Evolutionary conservation across 2,329 filamentous ascomycete genomes (phyloP), one percentile per base, ranked within the genome.

Genomic region (Ophiostoma fasciatum): DNA sequence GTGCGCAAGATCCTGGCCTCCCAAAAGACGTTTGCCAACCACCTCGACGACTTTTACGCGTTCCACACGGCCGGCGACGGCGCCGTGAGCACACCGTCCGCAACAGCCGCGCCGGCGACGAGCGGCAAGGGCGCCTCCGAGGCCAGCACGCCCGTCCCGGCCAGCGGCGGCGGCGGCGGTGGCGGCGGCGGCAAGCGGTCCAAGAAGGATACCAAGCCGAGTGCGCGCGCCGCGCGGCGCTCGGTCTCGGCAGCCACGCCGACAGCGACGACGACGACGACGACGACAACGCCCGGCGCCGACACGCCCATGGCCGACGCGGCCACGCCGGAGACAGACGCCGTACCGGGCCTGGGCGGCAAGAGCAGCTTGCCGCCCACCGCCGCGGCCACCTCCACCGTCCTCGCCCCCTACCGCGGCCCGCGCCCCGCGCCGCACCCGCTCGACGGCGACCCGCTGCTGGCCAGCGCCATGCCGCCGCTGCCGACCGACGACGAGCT

Each of bases 21-120:
- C 19, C 79, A 84, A 51, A 84, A 88, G 60, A 84, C 80, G 4
- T 88, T 88, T 54, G 73, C 74, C 43, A 85, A 90, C 58, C 78
- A 88, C 53, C 66, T 88, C 31, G 79, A 82, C 46, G 82, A 90
- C 53, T 83, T 79, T 53, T 68, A 81, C 46, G 82, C 82, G 8
- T 60, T 74, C 47, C 53, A 55, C 33, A 34, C 30, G 26, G 9
- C 31, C 30, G 29, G 33, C 18, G 14, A 30, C 31, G 14, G 30
- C 25, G 7, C 10, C 17, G 12, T 12, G 23, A 28, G 23, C 7
- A 13, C 28, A 13, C 4, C 35, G 9, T n/a, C n/a, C n/a, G n/a
- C n/a, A 34, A 25, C 17, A n/a, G 38, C 50, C 40, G 42, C 47
- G 33, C 48, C 46, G 28, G 22, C 14, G n/a, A n/a, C 15, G 29